Evolutionary conservation across 2,329 filamentous ascomycete genomes (phyloP), one percentile per base, ranked within the genome.

Genomic region (Aureobasidium uvarum): DNA sequence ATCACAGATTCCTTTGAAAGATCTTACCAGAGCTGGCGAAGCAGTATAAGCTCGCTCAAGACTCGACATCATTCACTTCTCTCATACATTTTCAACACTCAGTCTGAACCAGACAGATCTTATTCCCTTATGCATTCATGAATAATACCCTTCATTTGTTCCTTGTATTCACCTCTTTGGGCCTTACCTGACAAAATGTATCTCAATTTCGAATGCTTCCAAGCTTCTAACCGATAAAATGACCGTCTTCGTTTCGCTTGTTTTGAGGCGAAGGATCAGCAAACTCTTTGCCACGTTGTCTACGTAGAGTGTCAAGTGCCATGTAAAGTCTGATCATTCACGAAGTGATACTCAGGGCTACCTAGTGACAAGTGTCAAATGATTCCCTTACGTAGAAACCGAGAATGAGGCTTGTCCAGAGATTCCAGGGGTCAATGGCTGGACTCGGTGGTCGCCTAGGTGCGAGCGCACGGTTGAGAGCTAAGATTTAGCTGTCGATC

Each of bases 1-100:
- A 10, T 66, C 64, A 2, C 64, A 66, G 28, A 55, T 66, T 20
- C 64, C 64, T 4, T 28, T 66, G n/a, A 66, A 55, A 16, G 64
- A 66, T 25, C 36, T 66, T 7, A 31, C 56, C 31, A 43, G 39
- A 2, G 39, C 39, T 50, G 63, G 45, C 23, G 43, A 36, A 48
- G 41, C 62, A 16, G 60, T 63, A 36, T 63, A 54, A 31, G 33
- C 23, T 31, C 36, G 14, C 25, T 51, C 33, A 18, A 38, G 16
- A 45, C 14, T 18, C 23, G 25, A 20, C 23, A 31, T 10, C 20
- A 18, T 56, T 56, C 36, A 25, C 10, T 56, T 58, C 54, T 58
- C 25, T 31, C 33, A 62, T 20, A 31, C 20, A 23, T 38, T 18
- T 36, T 36, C 28, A 39, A 20, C 31, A 25, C 20, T 6, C 13